phyloP scores from a whole-genome alignment of 2,329 filamentous ascomycete species.

The Chalara sp. region DNA sequence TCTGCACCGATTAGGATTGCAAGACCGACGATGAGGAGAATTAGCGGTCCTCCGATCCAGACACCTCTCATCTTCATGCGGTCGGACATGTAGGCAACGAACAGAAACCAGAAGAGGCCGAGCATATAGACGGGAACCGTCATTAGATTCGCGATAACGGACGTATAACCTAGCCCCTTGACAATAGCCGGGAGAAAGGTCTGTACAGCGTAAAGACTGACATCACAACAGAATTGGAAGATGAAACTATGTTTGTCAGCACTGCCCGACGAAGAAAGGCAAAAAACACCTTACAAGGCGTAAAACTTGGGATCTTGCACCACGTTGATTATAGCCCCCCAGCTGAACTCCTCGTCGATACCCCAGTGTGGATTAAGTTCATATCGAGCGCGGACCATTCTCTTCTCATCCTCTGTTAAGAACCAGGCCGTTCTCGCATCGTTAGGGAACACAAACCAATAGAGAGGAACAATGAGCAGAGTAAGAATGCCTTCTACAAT shows the following conservation, averaged over 20 bases:
- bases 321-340: constrained; percentile 41
- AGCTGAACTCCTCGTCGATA: constrained; percentile 32
- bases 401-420: constrained; percentile 39
- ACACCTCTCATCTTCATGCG: constrained; percentile 17
- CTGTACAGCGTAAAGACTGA: constrained; percentile 42
- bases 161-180: constrained; percentile 41
- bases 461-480: constrained; percentile 16
- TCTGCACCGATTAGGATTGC: constrained; percentile 41
- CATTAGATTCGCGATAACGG: constrained; percentile 44
- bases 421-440: constrained; percentile 42
- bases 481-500: constrained; percentile 21
- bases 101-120: constrained; percentile 39
- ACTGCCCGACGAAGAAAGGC: neutral
- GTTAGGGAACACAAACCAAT: constrained; percentile 37
- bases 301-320: constrained; percentile 44
- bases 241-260: neutral
- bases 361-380: neutral
- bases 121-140: constrained; percentile 51
- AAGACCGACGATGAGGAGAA: constrained; percentile 42
- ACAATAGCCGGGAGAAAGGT: constrained; percentile 53
- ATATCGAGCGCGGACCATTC: constrained; percentile 40
- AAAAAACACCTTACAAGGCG: constrained; percentile 21
- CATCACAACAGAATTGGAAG: constrained; percentile 6
- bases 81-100: constrained; percentile 40
- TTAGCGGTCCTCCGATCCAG: constrained; percentile 30